Conservation (phyloP, 495 filamentous ascomycete genomes). For the Talaromyces ruber region DNA sequence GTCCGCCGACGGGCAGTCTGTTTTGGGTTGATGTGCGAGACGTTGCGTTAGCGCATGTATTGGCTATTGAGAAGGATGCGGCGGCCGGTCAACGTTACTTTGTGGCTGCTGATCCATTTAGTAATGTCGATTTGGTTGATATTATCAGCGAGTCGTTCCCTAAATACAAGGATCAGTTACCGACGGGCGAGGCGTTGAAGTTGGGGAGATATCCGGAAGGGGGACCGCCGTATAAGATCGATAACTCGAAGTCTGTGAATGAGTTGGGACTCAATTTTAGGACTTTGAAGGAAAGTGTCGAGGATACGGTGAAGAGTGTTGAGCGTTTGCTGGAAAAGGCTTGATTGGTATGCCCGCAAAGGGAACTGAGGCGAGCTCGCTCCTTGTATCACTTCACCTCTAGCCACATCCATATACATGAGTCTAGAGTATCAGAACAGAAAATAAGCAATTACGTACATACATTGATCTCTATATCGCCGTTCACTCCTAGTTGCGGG, state of each 20-base stretch:
- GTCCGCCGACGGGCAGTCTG: conserved; percentile 39
- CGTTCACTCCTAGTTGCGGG: too few relatives aligned
- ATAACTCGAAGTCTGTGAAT: conserved; percentile 33
- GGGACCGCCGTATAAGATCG: conserved; percentile 25
- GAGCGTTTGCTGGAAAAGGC: background rate
- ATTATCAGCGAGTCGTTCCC: conserved; percentile 51
- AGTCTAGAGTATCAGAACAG: background rate
- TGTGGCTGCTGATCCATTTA: conserved; percentile 43
- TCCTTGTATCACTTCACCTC: background rate
- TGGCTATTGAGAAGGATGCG: conserved; percentile 46
- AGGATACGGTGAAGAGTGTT: conserved; percentile 34
- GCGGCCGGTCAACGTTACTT: conserved; percentile 57
- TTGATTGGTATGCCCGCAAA: background rate
- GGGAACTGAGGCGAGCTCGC: background rate
- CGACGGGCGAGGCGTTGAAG: conserved; percentile 24
- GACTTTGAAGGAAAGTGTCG: conserved; percentile 35
- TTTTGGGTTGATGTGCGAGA: conserved; percentile 52
- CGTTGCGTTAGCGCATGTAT: conserved; percentile 49
- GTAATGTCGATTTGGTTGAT: conserved; percentile 45
- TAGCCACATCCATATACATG: background rate
- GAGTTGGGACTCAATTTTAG: conserved; percentile 42
- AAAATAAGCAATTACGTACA: background rate
- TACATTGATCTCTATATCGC: background rate
- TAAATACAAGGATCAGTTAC: conserved; percentile 42
- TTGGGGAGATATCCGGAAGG: conserved; percentile 31